Evolutionary conservation across 2,329 filamentous ascomycete genomes (phyloP), one percentile per base, ranked within the genome.

Genomic region (Aschersonia sp.): DNA sequence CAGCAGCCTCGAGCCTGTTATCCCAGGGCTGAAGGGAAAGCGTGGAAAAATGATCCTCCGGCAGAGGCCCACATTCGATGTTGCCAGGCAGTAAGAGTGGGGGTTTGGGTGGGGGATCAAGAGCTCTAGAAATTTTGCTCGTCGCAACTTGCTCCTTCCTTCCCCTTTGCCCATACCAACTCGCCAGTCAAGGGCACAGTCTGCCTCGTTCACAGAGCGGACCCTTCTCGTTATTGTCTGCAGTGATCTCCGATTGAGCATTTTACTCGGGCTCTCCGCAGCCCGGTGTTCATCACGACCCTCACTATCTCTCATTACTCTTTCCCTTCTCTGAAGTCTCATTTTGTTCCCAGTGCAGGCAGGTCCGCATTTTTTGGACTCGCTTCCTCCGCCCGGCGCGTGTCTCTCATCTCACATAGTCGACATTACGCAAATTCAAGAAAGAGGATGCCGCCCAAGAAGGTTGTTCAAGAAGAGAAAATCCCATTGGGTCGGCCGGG

Each of bases 361-460:
- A 77, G 80, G 69, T 72, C 79, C 83, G 79, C 78, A 55, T 71
- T 76, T 72, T 57, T 64, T 61, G 60, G 67, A 64, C 63, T 64
- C 62, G 58, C 68, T 71, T 69, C 69, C 60, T 63, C 65, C 63
- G 68, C 74, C 69, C 69, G 70, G 63, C 69, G 71, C 65, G 70
- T 69, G 64, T 67, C 67, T 60, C 56, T 73, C 58, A 63, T 62
- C 58, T 66, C 70, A 65, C 66, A 70, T 56, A 69, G 65, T 62
- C 70, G 76, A 60, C 66, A 63, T 57, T 81, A 80, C 73, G 72
- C 73, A 60, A 78, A 75, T 62, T 81, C 76, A 66, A 73, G 68
- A 66, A 74, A 67, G 65, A 88, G 79, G 66, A 98, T 98, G 92
- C 76, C 87, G 70, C 92, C 92, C 67, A 98, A 98, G 79, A 97